phyloP scores from a whole-genome alignment of 2,329 filamentous ascomycete genomes.

The Sarocladiaceae sp. region DNA sequence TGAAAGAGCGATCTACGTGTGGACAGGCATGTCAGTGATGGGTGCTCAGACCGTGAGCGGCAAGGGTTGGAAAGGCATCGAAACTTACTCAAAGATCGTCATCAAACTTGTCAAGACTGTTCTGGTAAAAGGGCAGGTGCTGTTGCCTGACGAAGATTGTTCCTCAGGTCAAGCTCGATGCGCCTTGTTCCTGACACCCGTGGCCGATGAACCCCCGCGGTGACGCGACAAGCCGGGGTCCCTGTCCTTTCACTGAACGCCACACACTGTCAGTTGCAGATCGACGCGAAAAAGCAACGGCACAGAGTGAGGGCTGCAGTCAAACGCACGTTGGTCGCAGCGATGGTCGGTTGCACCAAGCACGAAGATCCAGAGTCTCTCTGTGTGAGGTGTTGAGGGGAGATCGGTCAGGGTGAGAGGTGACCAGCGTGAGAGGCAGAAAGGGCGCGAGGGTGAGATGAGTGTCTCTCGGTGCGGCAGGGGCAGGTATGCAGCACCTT shows the following conservation, averaged over 20 bases:
- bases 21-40: not conserved
- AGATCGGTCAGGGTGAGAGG: not conserved
- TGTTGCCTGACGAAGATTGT: not conserved
- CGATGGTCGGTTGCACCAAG: too few relatives aligned
- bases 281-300: not conserved
- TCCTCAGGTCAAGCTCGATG: not conserved
- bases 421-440: not conserved
- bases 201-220: slow-evolving; percentile 4
- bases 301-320: too few relatives aligned
- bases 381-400: not conserved
- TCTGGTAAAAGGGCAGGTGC: not conserved
- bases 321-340: too few relatives aligned
- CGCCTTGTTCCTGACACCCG: not conserved
- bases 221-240: slow-evolving; percentile 7
- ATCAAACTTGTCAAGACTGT: too few relatives aligned
- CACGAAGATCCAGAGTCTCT: too few relatives aligned
- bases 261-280: slow-evolving; percentile 6
- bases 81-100: not conserved
- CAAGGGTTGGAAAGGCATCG: too few relatives aligned
- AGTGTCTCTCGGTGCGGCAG: slow-evolving; percentile 2
- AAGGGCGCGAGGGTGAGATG: slow-evolving; percentile 1
- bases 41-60: not conserved
- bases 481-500: too few relatives aligned
- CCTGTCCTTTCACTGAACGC: slow-evolving; percentile 8
- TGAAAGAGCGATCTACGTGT: not conserved